Conservation (phyloP, 179 eudicot species). For the Spergularia azorica region DNA sequence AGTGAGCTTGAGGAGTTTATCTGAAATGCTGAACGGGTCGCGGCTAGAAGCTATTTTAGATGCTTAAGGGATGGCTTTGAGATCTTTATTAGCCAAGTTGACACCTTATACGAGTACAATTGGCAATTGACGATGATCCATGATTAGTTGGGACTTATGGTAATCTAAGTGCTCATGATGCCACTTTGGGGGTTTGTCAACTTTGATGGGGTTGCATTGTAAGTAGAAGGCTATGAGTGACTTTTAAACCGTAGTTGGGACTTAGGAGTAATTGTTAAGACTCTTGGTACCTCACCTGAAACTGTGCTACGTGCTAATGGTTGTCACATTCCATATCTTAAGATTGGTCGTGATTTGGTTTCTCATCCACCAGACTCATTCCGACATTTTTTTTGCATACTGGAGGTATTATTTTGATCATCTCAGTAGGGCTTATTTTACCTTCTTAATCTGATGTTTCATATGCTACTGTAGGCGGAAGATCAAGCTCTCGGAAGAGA, state of each 20-base stretch:
- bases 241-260: too few species aligned
- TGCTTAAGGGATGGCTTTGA: background rate
- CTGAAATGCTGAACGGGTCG: background rate
- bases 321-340: background rate
- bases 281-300: background rate
- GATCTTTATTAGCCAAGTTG: too few species aligned
- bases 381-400: background rate
- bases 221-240: too few species aligned
- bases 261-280: background rate
- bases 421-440: background rate
- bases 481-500: slow-evolving; percentile 79
- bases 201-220: too few species aligned
- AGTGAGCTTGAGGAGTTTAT: background rate
- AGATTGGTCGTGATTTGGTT: background rate
- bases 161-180: too few species aligned
- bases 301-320: background rate
- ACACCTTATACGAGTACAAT: too few species aligned
- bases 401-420: background rate
- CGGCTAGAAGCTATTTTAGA: background rate
- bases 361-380: background rate
- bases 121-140: too few species aligned
- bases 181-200: too few species aligned
- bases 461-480: slow-evolving; percentile 57
- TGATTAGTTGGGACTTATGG: too few species aligned
- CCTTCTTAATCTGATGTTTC: background rate